Percentiles rank a stretch among this genome's conserved stretches.
Conservation (phyloP, 2,329 filamentous ascomycete genomes). For the Colletotrichum limetticola region DNA sequence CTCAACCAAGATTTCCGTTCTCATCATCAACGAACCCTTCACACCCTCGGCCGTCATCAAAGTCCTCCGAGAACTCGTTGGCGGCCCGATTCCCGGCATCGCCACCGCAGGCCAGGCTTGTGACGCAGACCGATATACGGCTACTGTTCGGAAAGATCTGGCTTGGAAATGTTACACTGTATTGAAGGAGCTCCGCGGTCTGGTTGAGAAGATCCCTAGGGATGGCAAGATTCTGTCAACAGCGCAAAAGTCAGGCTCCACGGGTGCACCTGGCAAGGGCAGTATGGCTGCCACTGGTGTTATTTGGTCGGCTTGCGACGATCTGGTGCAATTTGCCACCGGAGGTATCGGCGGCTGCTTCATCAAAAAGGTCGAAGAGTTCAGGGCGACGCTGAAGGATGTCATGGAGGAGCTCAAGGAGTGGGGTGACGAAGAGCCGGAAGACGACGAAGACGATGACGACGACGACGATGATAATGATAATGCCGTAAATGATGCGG, state of each 20-base stretch:
- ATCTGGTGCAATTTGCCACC: constrained; percentile 70
- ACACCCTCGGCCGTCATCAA: constrained; percentile 79
- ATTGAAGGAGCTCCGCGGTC: constrained; percentile 69
- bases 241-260: constrained; percentile 56
- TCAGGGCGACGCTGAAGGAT: constrained; percentile 80
- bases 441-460: constrained; percentile 69
- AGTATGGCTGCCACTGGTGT: constrained; percentile 77
- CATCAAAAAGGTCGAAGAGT: constrained; percentile 77
- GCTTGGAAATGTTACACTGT: constrained; percentile 67
- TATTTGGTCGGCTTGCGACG: constrained; percentile 87
- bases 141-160: constrained; percentile 71
- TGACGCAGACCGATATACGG: constrained; percentile 69
- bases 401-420: constrained; percentile 87
- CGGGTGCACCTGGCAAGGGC: constrained; percentile 53
- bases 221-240: constrained; percentile 65
- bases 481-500: constrained; percentile 49
- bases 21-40: constrained; percentile 88
- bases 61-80: constrained; percentile 78
- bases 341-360: constrained; percentile 78
- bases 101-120: constrained; percentile 77
- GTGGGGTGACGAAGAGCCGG: constrained; percentile 81
- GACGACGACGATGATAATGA: constrained; percentile 60
- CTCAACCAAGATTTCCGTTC: constrained; percentile 85
- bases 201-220: constrained; percentile 69
- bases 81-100: constrained; percentile 78